These are phyloP conservation scores for Aquilaria sinensis DNA, from an alignment of 345 rosid species.

Conservation along the genomic window DNA sequence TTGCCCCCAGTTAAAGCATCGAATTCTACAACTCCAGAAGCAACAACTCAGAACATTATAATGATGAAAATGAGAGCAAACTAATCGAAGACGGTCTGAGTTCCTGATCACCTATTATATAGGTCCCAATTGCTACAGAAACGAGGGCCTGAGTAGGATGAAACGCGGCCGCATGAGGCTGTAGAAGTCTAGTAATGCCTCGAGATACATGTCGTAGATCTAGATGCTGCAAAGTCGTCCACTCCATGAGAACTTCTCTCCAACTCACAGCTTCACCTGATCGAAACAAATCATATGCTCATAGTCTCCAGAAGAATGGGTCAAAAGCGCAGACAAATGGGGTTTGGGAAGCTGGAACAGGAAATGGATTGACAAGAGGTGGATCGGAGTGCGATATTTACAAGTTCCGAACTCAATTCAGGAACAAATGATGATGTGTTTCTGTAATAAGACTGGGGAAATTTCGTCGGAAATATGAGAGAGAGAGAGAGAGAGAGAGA, in stretches of 20 bases:
- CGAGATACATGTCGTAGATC: constrained; percentile 85
- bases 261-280: constrained; percentile 3
- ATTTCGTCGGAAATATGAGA: no score
- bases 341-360: no score
- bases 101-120: constrained; percentile 49
- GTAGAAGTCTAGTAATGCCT: constrained; percentile 59
- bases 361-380: no score
- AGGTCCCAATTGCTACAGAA: constrained; percentile 66
- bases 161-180: constrained; percentile 90
- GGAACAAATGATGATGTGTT: no score
- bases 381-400: no score
- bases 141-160: constrained; percentile 79
- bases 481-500: no score
- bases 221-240: constrained; percentile 96
- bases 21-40: constrained; percentile 45
- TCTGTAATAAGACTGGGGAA: no score
- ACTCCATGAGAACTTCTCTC: constrained; percentile 56
- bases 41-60: constrained; percentile 8
- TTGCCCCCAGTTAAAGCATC: constrained; percentile 93
- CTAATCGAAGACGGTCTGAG: not conserved
- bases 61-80: not conserved
- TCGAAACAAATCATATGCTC: not conserved
- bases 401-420: no score
- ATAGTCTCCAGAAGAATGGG: no score
- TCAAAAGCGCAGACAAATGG: no score